Evolutionary conservation across 2,329 filamentous ascomycete species (phyloP), one percentile per base, ranked within the genome.

Genomic region (Ophiostoma australiae): DNA sequence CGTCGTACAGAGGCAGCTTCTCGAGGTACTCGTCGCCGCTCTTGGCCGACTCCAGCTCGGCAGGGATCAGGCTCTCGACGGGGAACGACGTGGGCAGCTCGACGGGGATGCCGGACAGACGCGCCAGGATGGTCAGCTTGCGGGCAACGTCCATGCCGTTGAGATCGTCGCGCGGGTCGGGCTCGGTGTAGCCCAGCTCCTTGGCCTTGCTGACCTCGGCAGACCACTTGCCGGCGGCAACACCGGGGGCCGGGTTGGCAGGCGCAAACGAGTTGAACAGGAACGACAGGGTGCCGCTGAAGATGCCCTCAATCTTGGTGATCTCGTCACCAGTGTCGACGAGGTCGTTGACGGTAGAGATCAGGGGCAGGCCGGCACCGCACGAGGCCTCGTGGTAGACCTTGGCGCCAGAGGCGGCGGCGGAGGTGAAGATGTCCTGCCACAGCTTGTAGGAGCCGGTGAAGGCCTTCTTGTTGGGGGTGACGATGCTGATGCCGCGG

Each of bases 401-500:
- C 78, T 93, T 91, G 63, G 94, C 92, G 63, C 90, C 91, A 1
- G 87, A 87, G 39, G 86, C 84, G 67, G 86, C 84, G 1, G 93
- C 90, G 1, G 92, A 86, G 3, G 84, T 82, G 80, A 97, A 96
- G 78, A 99, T 97, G 74, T 91, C 88, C 77, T 92, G 87, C 94
- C 94, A 99, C 71, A 97, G 84, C 76, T 88, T 84, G 77, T 92
- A 89, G 66, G 87, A 89, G 72, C 91, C 89, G 0, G 93, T 96
- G 82, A 99, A 99, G 17, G 91, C 94, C 82, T 99, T 99, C 85
- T 99, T 99, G 85, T 98, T 99, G 63, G 95, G 94, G 0, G 95
- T 99, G 37, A 98, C 92, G 76, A 99, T 89, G 80, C 89, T 94
- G 80, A 99, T 90, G 15, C 94, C 94, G 74, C 89, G 87, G 77